These are phyloP conservation scores for Kodamaea hsintzibuensis DNA, from an alignment of 805 yeast species.

Conservation along the genomic window DNA sequence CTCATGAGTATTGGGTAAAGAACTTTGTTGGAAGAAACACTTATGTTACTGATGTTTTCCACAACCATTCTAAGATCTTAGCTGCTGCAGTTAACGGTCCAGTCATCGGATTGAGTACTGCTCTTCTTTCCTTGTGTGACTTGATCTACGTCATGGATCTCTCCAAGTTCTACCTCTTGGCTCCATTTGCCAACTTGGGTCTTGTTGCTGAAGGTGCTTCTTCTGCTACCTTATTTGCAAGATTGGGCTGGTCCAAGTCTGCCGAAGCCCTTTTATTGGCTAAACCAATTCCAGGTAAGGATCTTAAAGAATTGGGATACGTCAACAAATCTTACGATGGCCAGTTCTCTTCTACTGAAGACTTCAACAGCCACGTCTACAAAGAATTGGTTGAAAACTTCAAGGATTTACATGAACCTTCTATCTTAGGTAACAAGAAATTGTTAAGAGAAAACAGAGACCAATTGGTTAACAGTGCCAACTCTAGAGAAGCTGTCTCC, in stretches of 20 bases:
- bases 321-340: conserved; percentile 57
- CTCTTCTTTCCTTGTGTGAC: conserved; percentile 72
- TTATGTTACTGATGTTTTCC: conserved; percentile 64
- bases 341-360: conserved; percentile 34
- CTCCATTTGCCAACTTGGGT: conserved; percentile 82
- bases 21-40: conserved; percentile 71
- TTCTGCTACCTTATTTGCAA: conserved; percentile 62
- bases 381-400: conserved; percentile 35
- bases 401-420: conserved; percentile 46
- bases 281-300: conserved; percentile 61
- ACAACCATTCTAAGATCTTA: conserved; percentile 68
- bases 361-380: conserved; percentile 44
- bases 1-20: conserved; percentile 50
- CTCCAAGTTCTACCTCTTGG: conserved; percentile 55
- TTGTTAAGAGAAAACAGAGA: conserved; percentile 43
- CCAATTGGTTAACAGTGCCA: conserved; percentile 47
- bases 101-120: conserved; percentile 75
- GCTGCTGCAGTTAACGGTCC: conserved; percentile 85
- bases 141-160: conserved; percentile 67
- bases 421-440: conserved; percentile 48
- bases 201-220: conserved; percentile 82
- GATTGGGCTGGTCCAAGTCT: conserved; percentile 73
- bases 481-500: conserved; percentile 62
- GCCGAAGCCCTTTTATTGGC: conserved; percentile 73
- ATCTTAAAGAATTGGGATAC: conserved; percentile 57